These are phyloP conservation scores for Kickxella alabastrina DNA, from an alignment of 192 early-diverging fungal species.

Conservation along the genomic window DNA sequence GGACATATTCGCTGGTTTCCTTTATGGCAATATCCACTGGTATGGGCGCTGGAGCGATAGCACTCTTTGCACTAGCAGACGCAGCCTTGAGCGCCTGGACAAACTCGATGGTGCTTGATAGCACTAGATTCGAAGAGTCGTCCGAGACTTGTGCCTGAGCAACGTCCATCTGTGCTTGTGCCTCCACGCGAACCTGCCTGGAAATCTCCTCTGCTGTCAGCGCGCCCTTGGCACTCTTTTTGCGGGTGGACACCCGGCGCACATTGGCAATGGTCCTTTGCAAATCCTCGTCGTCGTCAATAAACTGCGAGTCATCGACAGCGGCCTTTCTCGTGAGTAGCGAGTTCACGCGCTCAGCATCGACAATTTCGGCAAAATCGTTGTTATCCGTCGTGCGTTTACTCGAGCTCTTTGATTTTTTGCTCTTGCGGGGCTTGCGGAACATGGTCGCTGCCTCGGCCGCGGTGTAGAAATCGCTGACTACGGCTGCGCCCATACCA, in stretches of 20 bases:
- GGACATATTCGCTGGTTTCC: neutral
- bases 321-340: constrained; percentile 6
- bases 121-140: constrained; percentile 51
- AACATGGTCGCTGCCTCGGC: constrained; percentile 76
- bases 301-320: constrained; percentile 58
- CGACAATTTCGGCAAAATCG: constrained; percentile 19
- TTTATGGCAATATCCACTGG: too few relatives aligned
- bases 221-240: constrained; percentile 42
- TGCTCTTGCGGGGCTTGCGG: constrained; percentile 73
- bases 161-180: constrained; percentile 44
- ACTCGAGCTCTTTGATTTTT: constrained; percentile 48
- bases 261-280: constrained; percentile 77
- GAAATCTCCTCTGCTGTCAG: constrained; percentile 21
- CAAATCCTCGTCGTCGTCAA: constrained; percentile 94
- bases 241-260: constrained; percentile 59
- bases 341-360: constrained; percentile 20
- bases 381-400: constrained; percentile 10
- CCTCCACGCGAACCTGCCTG: constrained; percentile 8
- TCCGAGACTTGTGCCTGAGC: constrained; percentile 10
- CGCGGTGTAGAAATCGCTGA: constrained; percentile 86
- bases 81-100: constrained; percentile 58
- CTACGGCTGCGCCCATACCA: constrained; percentile 47
- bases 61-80: neutral
- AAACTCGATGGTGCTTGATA: constrained; percentile 88
- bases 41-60: neutral